Evolutionary conservation across 2,329 filamentous ascomycete species (phyloP).

Genomic region (Pestalotiopsis sp.): DNA sequence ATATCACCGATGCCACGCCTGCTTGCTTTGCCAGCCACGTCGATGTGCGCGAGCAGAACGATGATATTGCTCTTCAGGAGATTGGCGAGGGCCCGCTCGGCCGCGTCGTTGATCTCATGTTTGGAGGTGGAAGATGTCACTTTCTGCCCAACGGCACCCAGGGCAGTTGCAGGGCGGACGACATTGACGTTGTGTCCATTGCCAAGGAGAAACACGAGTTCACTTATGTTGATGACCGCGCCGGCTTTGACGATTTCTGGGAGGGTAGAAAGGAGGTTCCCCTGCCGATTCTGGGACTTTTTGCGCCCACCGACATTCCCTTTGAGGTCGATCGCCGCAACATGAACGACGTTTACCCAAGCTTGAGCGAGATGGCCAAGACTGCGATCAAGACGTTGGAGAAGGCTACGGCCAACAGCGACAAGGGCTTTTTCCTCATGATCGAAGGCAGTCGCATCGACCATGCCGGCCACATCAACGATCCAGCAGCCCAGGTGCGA

Average conservation of each 20-base stretch:
- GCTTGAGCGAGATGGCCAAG: slow-evolving; percentile 86
- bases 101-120: slow-evolving; percentile 85
- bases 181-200: slow-evolving; percentile 72
- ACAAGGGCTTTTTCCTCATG: slow-evolving; percentile 98
- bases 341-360: slow-evolving; percentile 80
- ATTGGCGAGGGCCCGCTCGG: slow-evolving; percentile 86
- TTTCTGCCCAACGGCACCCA: slow-evolving; percentile 82
- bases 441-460: slow-evolving; percentile 97
- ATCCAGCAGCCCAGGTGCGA: slow-evolving; percentile 81
- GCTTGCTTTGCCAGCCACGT: slow-evolving; percentile 94
- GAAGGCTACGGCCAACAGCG: slow-evolving; percentile 78
- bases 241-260: slow-evolving; percentile 75
- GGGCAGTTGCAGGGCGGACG: slow-evolving; percentile 82
- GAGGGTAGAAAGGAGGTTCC: slow-evolving; percentile 64
- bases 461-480: slow-evolving; percentile 87
- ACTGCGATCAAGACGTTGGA: slow-evolving; percentile 80
- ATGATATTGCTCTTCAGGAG: slow-evolving; percentile 91
- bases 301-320: slow-evolving; percentile 81
- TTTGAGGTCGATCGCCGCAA: slow-evolving; percentile 90
- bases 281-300: slow-evolving; percentile 85
- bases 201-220: slow-evolving; percentile 79
- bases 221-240: slow-evolving; percentile 73
- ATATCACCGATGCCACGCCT: slow-evolving; percentile 93
- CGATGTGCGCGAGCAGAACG: slow-evolving; percentile 76
- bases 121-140: slow-evolving; percentile 91